phyloP scores from a whole-genome alignment of 2,329 filamentous ascomycete species.

The Fusarium sp. region DNA sequence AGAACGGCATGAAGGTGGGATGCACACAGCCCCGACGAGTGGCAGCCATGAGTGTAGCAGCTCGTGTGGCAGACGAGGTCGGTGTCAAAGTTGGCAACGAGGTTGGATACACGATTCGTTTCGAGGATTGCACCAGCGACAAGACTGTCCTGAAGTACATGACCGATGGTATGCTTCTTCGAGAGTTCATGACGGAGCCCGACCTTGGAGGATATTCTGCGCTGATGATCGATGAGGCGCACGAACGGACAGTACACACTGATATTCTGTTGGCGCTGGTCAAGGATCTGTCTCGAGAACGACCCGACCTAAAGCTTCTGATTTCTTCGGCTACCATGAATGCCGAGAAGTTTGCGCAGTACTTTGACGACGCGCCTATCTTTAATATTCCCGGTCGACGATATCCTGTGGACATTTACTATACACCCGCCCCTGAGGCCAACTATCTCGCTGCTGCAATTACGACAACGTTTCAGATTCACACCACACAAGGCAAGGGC shows the following conservation, averaged over 20 bases:
- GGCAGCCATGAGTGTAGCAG: conserved; percentile 97
- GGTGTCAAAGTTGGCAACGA: conserved; percentile 90
- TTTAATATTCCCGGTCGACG: conserved; percentile 93
- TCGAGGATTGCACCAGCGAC: conserved; percentile 91
- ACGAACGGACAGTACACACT: conserved; percentile 91
- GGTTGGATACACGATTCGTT: conserved; percentile 94
- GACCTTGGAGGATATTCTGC: conserved; percentile 85
- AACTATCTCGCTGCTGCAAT: conserved; percentile 94
- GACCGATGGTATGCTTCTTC: conserved; percentile 95
- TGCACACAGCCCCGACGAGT: conserved; percentile 96
- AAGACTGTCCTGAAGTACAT: conserved; percentile 96
- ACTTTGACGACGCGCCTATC: conserved; percentile 92
- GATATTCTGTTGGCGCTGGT: conserved; percentile 90
- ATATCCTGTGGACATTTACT: conserved; percentile 92
- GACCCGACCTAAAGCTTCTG: conserved; percentile 88
- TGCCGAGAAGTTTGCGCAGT: conserved; percentile 89
- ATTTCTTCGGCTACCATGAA: conserved; percentile 97
- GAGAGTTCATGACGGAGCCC: conserved; percentile 91
- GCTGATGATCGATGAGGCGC: conserved; percentile 97
- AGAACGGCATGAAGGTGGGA: conserved; percentile 84
- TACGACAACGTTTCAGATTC: conserved; percentile 95
- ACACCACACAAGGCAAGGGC: conserved; percentile 84
- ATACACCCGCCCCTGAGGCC: conserved; percentile 89
- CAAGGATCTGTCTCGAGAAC: conserved; percentile 86
- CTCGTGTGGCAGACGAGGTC: conserved; percentile 94